Percentiles rank a stretch among this genome's conserved stretches.
Evolutionary conservation across 2,329 filamentous ascomycete genomes (phyloP).

Genomic region (Dryadomyces quercus-mongolicae): DNA sequence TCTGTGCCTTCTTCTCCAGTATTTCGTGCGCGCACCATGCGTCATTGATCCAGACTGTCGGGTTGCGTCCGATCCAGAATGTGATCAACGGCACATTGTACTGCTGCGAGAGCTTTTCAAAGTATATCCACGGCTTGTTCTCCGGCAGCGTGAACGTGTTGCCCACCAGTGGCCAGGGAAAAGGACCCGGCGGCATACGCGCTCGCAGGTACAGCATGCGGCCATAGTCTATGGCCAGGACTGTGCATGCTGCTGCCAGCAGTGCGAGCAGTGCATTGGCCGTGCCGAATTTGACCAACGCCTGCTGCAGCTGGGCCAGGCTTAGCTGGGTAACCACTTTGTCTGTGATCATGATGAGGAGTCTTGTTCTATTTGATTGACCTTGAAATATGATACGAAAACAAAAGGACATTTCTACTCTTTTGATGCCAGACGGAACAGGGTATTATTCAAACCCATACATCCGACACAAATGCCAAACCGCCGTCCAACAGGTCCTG

Average conservation of each 20-base stretch:
- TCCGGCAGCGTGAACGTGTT: conserved; percentile 43
- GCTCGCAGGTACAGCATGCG: conserved; percentile 36
- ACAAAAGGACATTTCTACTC: neutral
- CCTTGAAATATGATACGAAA: neutral
- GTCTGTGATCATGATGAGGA: conserved; percentile 16
- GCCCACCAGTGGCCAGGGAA: conserved; percentile 40
- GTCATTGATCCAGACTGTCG: conserved; percentile 35
- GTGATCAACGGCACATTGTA: conserved; percentile 39
- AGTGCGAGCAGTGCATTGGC: conserved; percentile 12
- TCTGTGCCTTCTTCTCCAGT: conserved; percentile 39
- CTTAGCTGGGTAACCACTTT: conserved; percentile 10
- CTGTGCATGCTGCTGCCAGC: conserved; percentile 15
- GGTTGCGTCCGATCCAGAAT: conserved; percentile 41
- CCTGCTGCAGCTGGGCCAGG: conserved; percentile 15
- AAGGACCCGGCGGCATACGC: conserved; percentile 41
- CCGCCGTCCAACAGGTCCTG: too few species aligned
- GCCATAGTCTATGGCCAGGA: conserved; percentile 28
- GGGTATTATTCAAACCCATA: too few species aligned
- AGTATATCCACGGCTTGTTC: conserved; percentile 45
- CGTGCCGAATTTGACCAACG: conserved; percentile 9
- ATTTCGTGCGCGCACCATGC: conserved; percentile 38
- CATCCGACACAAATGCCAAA: too few species aligned
- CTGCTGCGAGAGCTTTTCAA: conserved; percentile 37
- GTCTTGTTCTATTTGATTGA: too few species aligned
- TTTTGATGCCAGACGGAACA: too few species aligned